These are phyloP conservation scores for Tuber aestivum DNA, from an alignment of 495 filamentous ascomycete genomes.

Conservation along the genomic window DNA sequence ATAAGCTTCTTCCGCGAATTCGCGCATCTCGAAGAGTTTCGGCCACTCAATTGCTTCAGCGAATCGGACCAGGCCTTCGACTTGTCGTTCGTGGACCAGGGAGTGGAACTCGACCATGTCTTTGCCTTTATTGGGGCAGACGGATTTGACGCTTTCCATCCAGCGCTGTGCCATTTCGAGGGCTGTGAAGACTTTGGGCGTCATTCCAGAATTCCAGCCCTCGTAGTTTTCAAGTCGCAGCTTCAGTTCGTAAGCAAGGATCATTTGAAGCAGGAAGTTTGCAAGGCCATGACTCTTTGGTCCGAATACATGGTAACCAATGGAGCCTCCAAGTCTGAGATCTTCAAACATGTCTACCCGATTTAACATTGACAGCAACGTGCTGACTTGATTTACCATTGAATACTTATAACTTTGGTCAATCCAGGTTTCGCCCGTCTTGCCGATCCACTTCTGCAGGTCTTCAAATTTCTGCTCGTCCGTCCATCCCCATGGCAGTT, in stretches of 20 bases:
- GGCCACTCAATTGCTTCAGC: not conserved
- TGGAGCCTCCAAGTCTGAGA: not conserved
- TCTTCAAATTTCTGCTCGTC: not conserved
- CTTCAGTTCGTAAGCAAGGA: not conserved
- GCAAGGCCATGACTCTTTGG: not conserved
- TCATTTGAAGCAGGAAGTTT: not conserved
- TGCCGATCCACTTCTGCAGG: not conserved
- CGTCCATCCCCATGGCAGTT: not conserved
- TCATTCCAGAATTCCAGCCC: not conserved
- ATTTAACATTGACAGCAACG: not conserved
- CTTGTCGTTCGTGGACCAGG: not conserved
- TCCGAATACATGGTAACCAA: not conserved
- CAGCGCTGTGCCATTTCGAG: not conserved
- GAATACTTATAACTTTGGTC: not conserved
- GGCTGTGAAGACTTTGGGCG: not conserved
- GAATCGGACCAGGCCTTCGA: not conserved
- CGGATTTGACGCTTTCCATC: not conserved
- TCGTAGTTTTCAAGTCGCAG: not conserved
- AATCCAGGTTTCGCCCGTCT: not conserved
- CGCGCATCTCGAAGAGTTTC: not conserved
- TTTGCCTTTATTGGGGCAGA: not conserved
- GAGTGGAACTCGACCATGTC: not conserved
- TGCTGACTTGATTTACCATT: not conserved
- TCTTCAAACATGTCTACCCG: not conserved
- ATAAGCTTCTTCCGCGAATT: not conserved